phyloP scores from a whole-genome alignment of 495 filamentous ascomycete species.

The Elasticomyces elasticus region DNA sequence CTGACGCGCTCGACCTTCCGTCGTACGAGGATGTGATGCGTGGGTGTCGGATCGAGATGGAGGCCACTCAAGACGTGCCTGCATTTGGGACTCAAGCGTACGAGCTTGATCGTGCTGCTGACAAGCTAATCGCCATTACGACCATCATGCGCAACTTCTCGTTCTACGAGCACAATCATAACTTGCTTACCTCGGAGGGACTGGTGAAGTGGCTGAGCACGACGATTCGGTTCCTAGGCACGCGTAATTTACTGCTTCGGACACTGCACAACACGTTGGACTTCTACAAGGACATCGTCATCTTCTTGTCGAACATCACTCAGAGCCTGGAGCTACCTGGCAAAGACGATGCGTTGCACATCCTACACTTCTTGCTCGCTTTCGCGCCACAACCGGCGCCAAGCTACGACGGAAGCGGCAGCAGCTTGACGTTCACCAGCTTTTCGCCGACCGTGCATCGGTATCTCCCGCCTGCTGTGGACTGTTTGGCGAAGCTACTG shows the following conservation, averaged over 20 bases:
- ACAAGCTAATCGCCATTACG: slow-evolving; percentile 79
- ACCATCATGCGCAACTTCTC: slow-evolving; percentile 90
- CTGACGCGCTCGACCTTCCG: slow-evolving; percentile 66
- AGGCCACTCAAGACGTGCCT: slow-evolving; percentile 56
- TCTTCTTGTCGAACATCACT: slow-evolving; percentile 77
- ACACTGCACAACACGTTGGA: slow-evolving; percentile 75
- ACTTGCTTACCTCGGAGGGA: slow-evolving; percentile 55
- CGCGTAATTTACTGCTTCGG: slow-evolving; percentile 75
- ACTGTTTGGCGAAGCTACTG: slow-evolving; percentile 82
- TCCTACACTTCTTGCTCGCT: slow-evolving; percentile 80
- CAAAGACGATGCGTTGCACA: slow-evolving; percentile 75
- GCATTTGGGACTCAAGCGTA: slow-evolving; percentile 70
- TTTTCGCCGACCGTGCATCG: slow-evolving; percentile 74
- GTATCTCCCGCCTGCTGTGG: slow-evolving; percentile 81
- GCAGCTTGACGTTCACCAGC: slow-evolving; percentile 49
- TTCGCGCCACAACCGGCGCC: slow-evolving; percentile 70
- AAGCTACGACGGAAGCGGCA: slow-evolving; percentile 26
- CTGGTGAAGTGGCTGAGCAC: slow-evolving; percentile 73
- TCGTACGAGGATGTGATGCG: slow-evolving; percentile 83
- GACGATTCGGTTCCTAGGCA: slow-evolving; percentile 78
- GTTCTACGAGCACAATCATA: slow-evolving; percentile 67
- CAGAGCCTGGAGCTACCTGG: slow-evolving; percentile 71
- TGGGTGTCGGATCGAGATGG: slow-evolving; percentile 59
- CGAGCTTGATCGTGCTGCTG: slow-evolving; percentile 74
- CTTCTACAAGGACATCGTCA: slow-evolving; percentile 92